Percentiles rank a stretch among this genome's conserved stretches.
Evolutionary conservation across 2,329 filamentous ascomycete species (phyloP).

Genomic region (Acephala macrosclerotiorum): DNA sequence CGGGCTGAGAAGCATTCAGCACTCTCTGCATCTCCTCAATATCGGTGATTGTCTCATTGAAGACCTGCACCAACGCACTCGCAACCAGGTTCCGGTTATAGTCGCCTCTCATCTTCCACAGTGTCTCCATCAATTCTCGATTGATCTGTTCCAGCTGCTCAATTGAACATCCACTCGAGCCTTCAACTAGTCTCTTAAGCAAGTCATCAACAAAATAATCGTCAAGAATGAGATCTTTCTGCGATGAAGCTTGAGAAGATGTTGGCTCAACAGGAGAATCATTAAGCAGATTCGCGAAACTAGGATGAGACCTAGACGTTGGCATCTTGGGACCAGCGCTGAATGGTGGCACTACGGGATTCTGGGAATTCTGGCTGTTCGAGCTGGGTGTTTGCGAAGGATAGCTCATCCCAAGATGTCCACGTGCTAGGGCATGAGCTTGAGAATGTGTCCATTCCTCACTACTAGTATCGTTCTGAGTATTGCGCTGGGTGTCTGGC

Average conservation of each 20-base stretch:
- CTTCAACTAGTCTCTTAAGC: constrained; percentile 34
- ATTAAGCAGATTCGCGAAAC: constrained; percentile 42
- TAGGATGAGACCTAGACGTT: constrained; percentile 34
- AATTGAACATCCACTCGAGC: constrained; percentile 58
- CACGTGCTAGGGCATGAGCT: constrained; percentile 56
- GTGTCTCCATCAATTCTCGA: constrained; percentile 85
- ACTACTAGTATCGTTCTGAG: constrained; percentile 51
- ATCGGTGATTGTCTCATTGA: constrained; percentile 77
- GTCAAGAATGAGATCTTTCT: constrained; percentile 48
- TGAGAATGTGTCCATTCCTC: constrained; percentile 68
- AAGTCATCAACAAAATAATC: constrained; percentile 45
- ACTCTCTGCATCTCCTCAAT: constrained; percentile 56
- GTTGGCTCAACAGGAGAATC: constrained; percentile 41
- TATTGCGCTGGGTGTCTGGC: constrained; percentile 58
- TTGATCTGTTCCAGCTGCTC: constrained; percentile 97
- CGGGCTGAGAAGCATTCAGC: constrained; percentile 37
- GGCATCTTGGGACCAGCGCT: constrained; percentile 42
- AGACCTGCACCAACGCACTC: constrained; percentile 68
- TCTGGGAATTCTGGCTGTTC: constrained; percentile 41
- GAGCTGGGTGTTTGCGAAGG: constrained; percentile 43
- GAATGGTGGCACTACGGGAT: constrained; percentile 48
- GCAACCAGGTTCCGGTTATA: constrained; percentile 85
- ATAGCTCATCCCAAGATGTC: constrained; percentile 41
- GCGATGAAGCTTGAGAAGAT: constrained; percentile 39
- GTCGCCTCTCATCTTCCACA: constrained; percentile 81